Conservation (phyloP, 768 basidiomycete species). For the Lactarius tabidus region DNA sequence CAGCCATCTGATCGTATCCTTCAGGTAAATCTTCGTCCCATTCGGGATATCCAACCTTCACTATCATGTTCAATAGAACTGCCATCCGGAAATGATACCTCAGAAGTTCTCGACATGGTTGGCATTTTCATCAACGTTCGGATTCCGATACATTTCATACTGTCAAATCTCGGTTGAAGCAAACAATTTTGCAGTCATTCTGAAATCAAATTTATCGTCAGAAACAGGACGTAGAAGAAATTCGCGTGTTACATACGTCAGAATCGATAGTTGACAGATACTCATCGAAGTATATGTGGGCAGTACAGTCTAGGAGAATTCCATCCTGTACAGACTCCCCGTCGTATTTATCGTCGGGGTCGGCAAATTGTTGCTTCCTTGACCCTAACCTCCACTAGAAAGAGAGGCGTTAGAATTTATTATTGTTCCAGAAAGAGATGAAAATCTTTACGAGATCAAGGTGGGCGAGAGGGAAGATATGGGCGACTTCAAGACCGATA, state of each 20-base stretch:
- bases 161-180: background rate
- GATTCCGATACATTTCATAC: background rate
- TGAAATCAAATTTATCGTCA: background rate
- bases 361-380: background rate
- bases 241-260: background rate
- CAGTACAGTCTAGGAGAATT: background rate
- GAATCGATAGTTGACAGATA: background rate
- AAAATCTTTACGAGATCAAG: background rate
- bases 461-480: background rate
- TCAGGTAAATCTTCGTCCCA: background rate
- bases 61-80: background rate
- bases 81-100: background rate
- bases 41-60: background rate
- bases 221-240: background rate
- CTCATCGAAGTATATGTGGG: background rate
- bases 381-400: background rate
- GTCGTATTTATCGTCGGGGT: background rate
- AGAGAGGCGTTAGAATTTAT: no score
- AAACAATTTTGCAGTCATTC: background rate
- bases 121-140: background rate
- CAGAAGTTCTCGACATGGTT: background rate
- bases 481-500: background rate
- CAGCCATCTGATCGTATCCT: background rate
- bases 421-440: background rate
- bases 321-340: background rate